Percentiles rank a stretch among this genome's conserved stretches.
Conservation (phyloP, 2,329 filamentous ascomycete genomes). For the Colletotrichum sansevieriae region DNA sequence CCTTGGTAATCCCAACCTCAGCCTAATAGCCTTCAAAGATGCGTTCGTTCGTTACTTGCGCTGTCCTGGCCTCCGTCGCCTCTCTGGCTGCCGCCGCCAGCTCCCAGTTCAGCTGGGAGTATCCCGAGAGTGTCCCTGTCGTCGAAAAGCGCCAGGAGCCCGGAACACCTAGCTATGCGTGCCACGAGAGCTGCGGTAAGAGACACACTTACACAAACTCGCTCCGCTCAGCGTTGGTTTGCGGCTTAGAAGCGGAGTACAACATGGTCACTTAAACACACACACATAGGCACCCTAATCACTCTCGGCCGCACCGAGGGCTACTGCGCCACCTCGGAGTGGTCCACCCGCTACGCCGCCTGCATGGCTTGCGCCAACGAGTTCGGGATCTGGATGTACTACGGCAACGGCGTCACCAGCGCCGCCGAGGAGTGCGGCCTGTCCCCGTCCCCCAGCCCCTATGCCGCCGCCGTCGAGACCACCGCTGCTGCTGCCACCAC, state of each 20-base stretch:
- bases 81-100: conserved; percentile 32
- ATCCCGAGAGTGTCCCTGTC: conserved; percentile 28
- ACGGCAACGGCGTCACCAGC: conserved; percentile 52
- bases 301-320: conserved; percentile 51
- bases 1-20: not conserved
- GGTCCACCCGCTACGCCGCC: conserved; percentile 55
- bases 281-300: conserved; percentile 44
- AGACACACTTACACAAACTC: not conserved
- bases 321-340: conserved; percentile 55
- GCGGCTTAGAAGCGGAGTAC: not conserved
- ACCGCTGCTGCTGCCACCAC: conserved; percentile 10
- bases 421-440: conserved; percentile 46
- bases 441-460: conserved; percentile 28
- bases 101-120: conserved; percentile 27
- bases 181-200: conserved; percentile 62
- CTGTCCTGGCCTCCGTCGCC: conserved; percentile 36
- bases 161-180: conserved; percentile 58
- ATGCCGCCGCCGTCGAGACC: conserved; percentile 16
- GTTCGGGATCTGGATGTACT: conserved; percentile 59
- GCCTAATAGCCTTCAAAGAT: conserved; percentile 30
- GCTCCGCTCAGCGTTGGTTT: not conserved
- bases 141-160: conserved; percentile 58
- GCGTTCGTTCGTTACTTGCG: conserved; percentile 39
- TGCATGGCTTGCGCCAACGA: conserved; percentile 60
- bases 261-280: not conserved